These are phyloP conservation scores for Penicillium sp. DNA, from an alignment of 2,329 filamentous ascomycete species.

Conservation along the genomic window DNA sequence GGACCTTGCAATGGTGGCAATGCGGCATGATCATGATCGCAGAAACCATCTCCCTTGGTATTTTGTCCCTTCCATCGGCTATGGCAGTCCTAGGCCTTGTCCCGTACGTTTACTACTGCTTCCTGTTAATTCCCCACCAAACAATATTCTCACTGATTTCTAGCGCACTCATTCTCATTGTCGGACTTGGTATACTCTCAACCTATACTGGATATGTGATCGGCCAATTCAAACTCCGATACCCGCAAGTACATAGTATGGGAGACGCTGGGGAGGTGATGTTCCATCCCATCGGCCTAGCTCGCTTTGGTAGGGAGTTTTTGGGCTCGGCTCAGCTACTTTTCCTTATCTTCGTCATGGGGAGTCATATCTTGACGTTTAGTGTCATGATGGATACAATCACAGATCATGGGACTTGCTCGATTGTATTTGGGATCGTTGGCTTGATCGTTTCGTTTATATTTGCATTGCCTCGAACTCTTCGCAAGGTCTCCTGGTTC, in stretches of 20 bases:
- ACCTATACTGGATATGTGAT: conserved; percentile 60
- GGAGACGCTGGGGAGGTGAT: conserved; percentile 66
- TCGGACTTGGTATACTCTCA: conserved; percentile 53
- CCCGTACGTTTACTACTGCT: conserved; percentile 34
- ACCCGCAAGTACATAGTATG: conserved; percentile 62
- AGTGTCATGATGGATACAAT: conserved; percentile 65
- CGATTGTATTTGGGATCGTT: conserved; percentile 59
- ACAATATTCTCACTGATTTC: neutral
- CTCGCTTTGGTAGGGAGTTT: conserved; percentile 59
- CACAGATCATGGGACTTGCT: conserved; percentile 59
- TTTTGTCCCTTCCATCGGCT: conserved; percentile 54
- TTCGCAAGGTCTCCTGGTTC: conserved; percentile 60
- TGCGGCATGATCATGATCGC: conserved; percentile 23
- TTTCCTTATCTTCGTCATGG: conserved; percentile 66
- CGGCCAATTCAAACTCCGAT: conserved; percentile 55
- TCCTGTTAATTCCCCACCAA: fast-evolving
- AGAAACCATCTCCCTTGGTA: conserved; percentile 50
- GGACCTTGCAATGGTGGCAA: conserved; percentile 17
- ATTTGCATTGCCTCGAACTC: conserved; percentile 59
- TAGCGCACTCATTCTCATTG: conserved; percentile 53
- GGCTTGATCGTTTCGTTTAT: conserved; percentile 58
- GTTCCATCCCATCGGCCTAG: conserved; percentile 56
- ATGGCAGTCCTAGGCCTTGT: conserved; percentile 53
- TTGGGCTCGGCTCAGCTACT: conserved; percentile 60
- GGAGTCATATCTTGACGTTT: conserved; percentile 66